Conservation (phyloP, 116 monocot genomes). For the Posidonia oceanica region DNA sequence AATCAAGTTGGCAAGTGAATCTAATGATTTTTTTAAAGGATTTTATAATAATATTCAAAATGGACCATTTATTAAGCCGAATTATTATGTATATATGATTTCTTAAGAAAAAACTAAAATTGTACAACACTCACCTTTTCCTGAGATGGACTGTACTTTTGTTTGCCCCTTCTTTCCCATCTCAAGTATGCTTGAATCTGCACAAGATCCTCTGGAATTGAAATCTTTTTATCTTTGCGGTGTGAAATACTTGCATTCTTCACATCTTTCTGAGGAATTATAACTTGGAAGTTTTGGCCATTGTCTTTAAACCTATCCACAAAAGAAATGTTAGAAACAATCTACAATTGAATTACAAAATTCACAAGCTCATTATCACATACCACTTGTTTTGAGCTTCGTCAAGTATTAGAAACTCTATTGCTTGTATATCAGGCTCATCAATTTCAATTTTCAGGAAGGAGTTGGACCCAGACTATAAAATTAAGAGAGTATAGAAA, state of each 20-base stretch:
- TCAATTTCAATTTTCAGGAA: conserved; percentile 69
- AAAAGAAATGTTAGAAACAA: background rate
- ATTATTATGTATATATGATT: no score
- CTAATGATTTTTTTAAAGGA: no score
- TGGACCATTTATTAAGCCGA: no score
- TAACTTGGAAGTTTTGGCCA: conserved; percentile 75
- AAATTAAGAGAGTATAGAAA: background rate
- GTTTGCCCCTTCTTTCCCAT: conserved; percentile 86
- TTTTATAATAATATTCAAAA: no score
- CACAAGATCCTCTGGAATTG: conserved; percentile 87
- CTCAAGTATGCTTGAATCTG: conserved; percentile 85
- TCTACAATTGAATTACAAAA: background rate
- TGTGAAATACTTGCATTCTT: background rate
- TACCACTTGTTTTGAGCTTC: conserved; percentile 80
- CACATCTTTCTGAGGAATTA: conserved; percentile 11
- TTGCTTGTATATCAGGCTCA: conserved; percentile 68
- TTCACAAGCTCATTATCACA: background rate
- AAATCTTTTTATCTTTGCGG: conserved; percentile 15
- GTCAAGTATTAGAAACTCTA: conserved; percentile 86
- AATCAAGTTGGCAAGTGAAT: no score
- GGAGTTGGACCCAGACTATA: conserved; percentile 54
- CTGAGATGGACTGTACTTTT: conserved; percentile 65
- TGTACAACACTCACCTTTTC: conserved; percentile 46
- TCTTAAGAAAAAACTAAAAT: no score
- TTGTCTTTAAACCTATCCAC: conserved; percentile 70